These are phyloP conservation scores for Ceratobasidium sp. DNA, from an alignment of 1,284 basidiomycete species.

Conservation along the genomic window DNA sequence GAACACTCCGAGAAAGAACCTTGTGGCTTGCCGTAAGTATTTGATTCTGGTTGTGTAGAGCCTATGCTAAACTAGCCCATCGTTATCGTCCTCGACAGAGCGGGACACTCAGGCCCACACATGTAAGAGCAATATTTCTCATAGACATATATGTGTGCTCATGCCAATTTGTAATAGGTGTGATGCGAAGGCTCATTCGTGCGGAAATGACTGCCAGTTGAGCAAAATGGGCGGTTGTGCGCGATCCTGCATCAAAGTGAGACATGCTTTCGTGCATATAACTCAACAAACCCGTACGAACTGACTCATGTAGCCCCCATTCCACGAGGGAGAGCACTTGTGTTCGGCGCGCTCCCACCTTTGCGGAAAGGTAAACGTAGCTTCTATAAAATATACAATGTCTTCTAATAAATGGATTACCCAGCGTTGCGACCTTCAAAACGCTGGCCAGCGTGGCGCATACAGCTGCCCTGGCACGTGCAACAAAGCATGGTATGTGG, in stretches of 20 bases:
- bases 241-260: conserved; percentile 60
- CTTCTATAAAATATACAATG: neutral
- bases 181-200: conserved; percentile 65
- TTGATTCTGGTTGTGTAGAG: neutral
- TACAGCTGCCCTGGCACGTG: conserved; percentile 65
- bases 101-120: conserved; percentile 44
- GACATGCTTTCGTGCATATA: neutral
- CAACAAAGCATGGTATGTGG: conserved; percentile 61
- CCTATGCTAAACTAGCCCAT: neutral
- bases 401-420: neutral
- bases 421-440: conserved; percentile 65
- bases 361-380: conserved; percentile 57
- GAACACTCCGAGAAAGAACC: conserved; percentile 40
- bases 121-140: conserved; percentile 4
- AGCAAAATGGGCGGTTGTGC: conserved; percentile 65
- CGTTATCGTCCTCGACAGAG: conserved; percentile 5
- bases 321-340: conserved; percentile 64
- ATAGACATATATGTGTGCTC: neutral
- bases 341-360: conserved; percentile 65
- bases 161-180: conserved; percentile 58
- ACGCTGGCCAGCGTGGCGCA: conserved; percentile 52
- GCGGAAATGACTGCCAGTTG: conserved; percentile 65
- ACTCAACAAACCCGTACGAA: no score
- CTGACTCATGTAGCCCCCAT: conserved; percentile 57
- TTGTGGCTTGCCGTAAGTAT: conserved; percentile 41